Evolutionary conservation across 257 asterid genomes (phyloP), one percentile per base, ranked within the genome.

Genomic region (Solanum okadae): DNA sequence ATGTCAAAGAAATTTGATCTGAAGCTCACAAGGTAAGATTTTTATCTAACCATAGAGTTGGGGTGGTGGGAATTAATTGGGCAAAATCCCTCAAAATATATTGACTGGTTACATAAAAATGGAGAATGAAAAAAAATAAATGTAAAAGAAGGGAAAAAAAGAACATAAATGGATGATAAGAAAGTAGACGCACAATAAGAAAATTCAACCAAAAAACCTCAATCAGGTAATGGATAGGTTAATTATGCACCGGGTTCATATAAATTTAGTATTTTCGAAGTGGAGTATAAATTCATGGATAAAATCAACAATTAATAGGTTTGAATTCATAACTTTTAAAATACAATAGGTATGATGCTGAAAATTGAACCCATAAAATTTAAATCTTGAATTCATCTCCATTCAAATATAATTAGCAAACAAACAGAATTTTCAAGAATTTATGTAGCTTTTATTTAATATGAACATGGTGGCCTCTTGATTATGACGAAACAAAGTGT

Each of bases 381-480:
- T 14, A 46, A 22, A 22, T 22, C 1, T 22, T 0, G 6, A 61
- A 61, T 61, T 0, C 6, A 22, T 22, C 0, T 22, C 78, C 6
- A 18, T 7, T 16, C 5, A 4, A 8, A 33, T 37, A 71, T 71
- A 71, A 22, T 34, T 34, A 18, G 16, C 46, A 34, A 34, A 71
- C 6, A 15, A 71, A 4, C n/a, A 33, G 1, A 34, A 34, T n/a
- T 35, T 73, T 75, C 52, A 35, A 35, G 49, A 20, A 22, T 22
- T 35, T 75, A 75, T 35, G 82, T 73, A 35, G 82, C 27, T 73
- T 73, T 65, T 9, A 65, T n/a, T n/a, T 9, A 8, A 22, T 35
- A 73, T 73, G 29, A 73, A 34, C 82, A 4, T 10, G 49, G 42
- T 35, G 46, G 2, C 29, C 46, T 35, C 46, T 9, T 73, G 27